Evolutionary conservation across 2,329 filamentous ascomycete species (phyloP).

Genomic region (Penicillium psychrosexuale): DNA sequence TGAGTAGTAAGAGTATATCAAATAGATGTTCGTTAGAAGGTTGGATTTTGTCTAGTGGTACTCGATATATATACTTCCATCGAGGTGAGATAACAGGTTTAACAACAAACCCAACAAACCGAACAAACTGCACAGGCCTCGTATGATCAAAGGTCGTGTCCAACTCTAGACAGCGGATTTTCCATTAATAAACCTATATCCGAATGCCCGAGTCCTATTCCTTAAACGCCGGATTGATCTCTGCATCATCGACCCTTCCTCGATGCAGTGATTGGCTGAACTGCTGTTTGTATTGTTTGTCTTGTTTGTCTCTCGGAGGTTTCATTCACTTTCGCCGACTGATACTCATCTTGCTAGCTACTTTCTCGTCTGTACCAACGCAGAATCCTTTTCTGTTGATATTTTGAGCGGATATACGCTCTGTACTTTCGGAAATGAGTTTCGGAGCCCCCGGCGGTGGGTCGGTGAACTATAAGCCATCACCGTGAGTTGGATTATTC

Average conservation of each 20-base stretch:
- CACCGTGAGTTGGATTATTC: slow-evolving; percentile 54
- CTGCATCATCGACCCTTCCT: slow-evolving; percentile 8
- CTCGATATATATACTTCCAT: slow-evolving; percentile 8
- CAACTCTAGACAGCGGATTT: not conserved
- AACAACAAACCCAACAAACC: not conserved
- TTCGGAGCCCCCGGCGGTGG: slow-evolving; percentile 71
- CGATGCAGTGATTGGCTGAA: slow-evolving; percentile 14
- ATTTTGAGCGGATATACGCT: not conserved
- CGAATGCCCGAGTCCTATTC: not conserved
- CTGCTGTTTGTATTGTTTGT: slow-evolving; percentile 31
- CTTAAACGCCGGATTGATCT: not conserved
- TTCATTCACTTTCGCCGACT: not conserved
- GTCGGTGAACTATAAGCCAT: slow-evolving; percentile 63
- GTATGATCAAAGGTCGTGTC: not conserved
- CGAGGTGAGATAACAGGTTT: not conserved
- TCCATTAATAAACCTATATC: not conserved
- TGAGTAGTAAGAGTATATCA: not conserved
- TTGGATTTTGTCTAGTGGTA: slow-evolving; percentile 12
- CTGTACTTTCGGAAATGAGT: slow-evolving; percentile 38
- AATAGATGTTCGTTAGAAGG: not conserved
- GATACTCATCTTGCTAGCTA: not conserved
- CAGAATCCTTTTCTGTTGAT: not conserved
- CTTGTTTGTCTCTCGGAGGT: slow-evolving; percentile 26
- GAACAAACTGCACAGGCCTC: not conserved
- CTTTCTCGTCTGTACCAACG: not conserved